Base-by-base conservation (phyloP, 371 early-diverging fungal genomes). In the Mortierella sp. region DNA sequence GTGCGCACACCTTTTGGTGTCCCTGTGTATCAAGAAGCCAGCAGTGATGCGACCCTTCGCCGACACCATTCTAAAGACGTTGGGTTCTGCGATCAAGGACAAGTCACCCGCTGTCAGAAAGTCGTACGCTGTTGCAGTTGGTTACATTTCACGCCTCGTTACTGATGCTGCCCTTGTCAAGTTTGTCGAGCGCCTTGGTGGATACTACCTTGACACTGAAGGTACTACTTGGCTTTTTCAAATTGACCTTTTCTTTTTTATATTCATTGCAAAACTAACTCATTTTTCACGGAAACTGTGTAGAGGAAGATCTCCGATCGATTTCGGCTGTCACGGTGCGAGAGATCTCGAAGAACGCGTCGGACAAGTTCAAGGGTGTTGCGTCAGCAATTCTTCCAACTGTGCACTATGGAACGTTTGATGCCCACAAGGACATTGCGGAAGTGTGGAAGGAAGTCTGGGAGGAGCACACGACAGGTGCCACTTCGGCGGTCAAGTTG, bases 121-220 rank as follows among this genome's bases (percentile, higher is more conserved):
- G 83, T 92, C 97, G 0, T 97, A 93, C 88, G 96, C 98, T 0
- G 94, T 95, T 19, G 95, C 97, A 0, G 93, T 93, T 31, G 98
- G 97, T 7, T 95, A 97, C 79, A 91, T 96, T 7, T 91, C 94
- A 16, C 90, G 94, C 57, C 82, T 97, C 1, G 89, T 92, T 16
- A 88, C 93, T 0, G 92, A 90, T 72, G 90, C 91, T 9, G 91
- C 93, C n/a, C 74, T 96, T 1, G 88, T 89, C 13, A 93, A 93
- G 47, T 88, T 98, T 48, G 84, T 96, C 6, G 90, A 90, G 31
- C 93, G 95, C 75, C 84, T 97, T 45, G 91, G 91, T 28, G 93
- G 93, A 72, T 84, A 93, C 9, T 97, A 97, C 87, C 88, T 96
- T 45, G 95, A 93, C 55, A 91, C 93, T 55, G 92, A 92, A 77